Percentiles rank a stretch among this genome's conserved stretches.
Conservation (phyloP, 2,329 filamentous ascomycete species). For the Sporothrix inflata region DNA sequence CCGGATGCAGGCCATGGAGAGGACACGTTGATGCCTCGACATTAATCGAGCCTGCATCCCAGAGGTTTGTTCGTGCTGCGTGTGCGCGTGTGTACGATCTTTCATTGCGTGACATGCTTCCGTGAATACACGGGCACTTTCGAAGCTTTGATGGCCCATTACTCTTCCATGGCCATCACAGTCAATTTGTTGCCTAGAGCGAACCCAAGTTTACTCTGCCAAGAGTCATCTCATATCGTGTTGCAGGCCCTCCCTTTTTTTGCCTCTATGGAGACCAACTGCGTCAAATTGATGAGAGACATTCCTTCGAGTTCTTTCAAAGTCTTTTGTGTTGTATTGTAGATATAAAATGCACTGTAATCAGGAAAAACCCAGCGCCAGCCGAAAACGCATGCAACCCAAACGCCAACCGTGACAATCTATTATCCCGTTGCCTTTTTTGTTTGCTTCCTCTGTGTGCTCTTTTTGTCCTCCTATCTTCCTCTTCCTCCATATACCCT, state of each 20-base stretch:
- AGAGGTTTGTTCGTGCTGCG: neutral
- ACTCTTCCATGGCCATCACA: slow-evolving; percentile 68
- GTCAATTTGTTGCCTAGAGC: slow-evolving; percentile 87
- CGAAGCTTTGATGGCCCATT: slow-evolving; percentile 81
- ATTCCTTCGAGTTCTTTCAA: slow-evolving; percentile 42
- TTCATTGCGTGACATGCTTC: neutral
- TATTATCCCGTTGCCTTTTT: neutral
- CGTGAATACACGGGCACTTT: slow-evolving; percentile 66
- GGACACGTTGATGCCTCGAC: neutral
- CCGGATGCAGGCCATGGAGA: neutral
- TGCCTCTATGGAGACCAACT: slow-evolving; percentile 74
- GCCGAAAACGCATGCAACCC: neutral
- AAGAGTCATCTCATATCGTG: slow-evolving; percentile 90
- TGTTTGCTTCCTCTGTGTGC: neutral
- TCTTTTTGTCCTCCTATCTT: slow-evolving; percentile 5
- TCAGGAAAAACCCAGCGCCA: neutral
- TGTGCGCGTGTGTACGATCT: neutral
- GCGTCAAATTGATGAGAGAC: slow-evolving; percentile 89
- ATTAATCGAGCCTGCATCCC: neutral
- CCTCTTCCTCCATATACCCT: neutral
- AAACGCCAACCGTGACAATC: neutral
- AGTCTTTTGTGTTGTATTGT: neutral
- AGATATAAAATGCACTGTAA: neutral
- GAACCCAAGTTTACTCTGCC: slow-evolving; percentile 75
- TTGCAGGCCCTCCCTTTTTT: slow-evolving; percentile 80